These are phyloP conservation scores for Blastobotrys terrestris DNA, from an alignment of 805 yeast genomes.

Conservation along the genomic window DNA sequence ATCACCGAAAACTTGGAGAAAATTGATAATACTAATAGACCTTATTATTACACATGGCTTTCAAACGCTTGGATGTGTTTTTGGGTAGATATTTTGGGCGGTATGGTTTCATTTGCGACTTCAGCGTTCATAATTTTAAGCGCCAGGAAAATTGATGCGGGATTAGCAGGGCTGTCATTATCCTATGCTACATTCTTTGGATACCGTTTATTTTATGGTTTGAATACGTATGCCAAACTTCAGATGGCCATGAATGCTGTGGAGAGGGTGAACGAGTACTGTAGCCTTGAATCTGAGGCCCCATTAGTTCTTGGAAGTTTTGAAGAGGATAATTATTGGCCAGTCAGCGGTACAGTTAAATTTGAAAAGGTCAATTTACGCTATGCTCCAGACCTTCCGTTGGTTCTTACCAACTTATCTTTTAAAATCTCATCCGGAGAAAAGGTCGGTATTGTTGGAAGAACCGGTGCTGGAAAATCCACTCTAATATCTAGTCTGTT, in stretches of 20 bases:
- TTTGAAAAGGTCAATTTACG: slow-evolving; percentile 72
- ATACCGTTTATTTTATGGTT: slow-evolving; percentile 84
- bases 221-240: slow-evolving; percentile 78
- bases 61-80: slow-evolving; percentile 89
- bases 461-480: slow-evolving; percentile 98
- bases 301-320: slow-evolving; percentile 35
- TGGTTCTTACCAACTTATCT: slow-evolving; percentile 77
- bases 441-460: slow-evolving; percentile 92
- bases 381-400: slow-evolving; percentile 79
- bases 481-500: slow-evolving; percentile 92
- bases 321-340: slow-evolving; percentile 58
- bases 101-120: slow-evolving; percentile 69
- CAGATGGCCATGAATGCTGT: slow-evolving; percentile 96
- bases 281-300: slow-evolving; percentile 69
- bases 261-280: slow-evolving; percentile 88
- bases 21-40: slow-evolving; percentile 79
- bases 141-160: slow-evolving; percentile 70
- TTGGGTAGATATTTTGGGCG: slow-evolving; percentile 78
- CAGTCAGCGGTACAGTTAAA: slow-evolving; percentile 67
- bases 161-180: slow-evolving; percentile 89
- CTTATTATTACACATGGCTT: slow-evolving; percentile 91
- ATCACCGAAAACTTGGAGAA: slow-evolving; percentile 68
- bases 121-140: slow-evolving; percentile 68
- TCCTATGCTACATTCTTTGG: slow-evolving; percentile 87
- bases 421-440: slow-evolving; percentile 70